These are phyloP conservation scores for Phytophthora agathidicida DNA, from an alignment of 352 stramenopile species.

Conservation along the genomic window DNA sequence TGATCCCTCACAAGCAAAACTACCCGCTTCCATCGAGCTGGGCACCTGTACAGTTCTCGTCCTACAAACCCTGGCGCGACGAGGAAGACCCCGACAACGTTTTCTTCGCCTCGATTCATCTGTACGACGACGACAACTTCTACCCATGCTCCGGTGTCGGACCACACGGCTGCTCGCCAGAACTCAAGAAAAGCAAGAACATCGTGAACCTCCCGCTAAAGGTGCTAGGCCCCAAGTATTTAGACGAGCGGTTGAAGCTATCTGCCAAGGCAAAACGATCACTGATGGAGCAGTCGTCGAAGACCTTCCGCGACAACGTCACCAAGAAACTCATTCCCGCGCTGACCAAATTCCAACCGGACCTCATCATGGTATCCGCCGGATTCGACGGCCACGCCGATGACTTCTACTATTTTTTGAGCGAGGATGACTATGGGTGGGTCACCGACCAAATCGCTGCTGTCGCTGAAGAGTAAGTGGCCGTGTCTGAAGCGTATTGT, in stretches of 20 bases:
- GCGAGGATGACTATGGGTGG: slow-evolving; percentile 88
- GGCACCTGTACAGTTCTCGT: slow-evolving; percentile 60
- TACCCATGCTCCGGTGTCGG: slow-evolving; percentile 63
- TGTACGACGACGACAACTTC: slow-evolving; percentile 70
- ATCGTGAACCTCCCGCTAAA: slow-evolving; percentile 65
- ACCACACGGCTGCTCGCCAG: slow-evolving; percentile 51
- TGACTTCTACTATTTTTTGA: slow-evolving; percentile 80
- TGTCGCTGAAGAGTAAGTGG: slow-evolving; percentile 91
- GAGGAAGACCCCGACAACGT: slow-evolving; percentile 68
- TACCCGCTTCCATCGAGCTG: slow-evolving; percentile 70
- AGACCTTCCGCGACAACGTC: slow-evolving; percentile 52
- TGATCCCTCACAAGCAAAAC: slow-evolving; percentile 64
- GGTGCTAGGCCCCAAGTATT: slow-evolving; percentile 53
- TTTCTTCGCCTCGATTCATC: slow-evolving; percentile 69
- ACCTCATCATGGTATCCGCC: slow-evolving; percentile 74
- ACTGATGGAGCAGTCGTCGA: slow-evolving; percentile 57
- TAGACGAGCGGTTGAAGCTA: slow-evolving; percentile 67
- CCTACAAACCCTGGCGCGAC: slow-evolving; percentile 75
- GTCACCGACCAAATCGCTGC: slow-evolving; percentile 84
- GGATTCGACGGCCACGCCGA: slow-evolving; percentile 72
- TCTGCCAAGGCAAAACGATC: slow-evolving; percentile 54
- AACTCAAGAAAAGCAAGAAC: slow-evolving; percentile 52
- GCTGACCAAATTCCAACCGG: slow-evolving; percentile 54
- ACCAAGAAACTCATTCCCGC: slow-evolving; percentile 49
- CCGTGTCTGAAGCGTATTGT: background rate